phyloP scores from a whole-genome alignment of 768 basidiomycete genomes.

The Kwoniella bestiolae region DNA sequence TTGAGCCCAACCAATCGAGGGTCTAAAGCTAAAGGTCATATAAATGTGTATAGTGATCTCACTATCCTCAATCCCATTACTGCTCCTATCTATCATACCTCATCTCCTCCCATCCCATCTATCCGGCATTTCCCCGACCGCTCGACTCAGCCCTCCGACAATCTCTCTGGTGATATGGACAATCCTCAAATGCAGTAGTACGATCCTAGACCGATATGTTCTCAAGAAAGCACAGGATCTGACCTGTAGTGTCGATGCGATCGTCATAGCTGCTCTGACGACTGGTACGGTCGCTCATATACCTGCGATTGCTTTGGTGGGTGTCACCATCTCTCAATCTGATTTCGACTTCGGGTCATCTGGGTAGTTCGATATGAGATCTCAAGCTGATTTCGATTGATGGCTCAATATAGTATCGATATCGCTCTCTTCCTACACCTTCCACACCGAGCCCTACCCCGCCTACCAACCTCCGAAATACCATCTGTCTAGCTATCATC shows the following conservation, averaged over 20 bases:
- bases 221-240: not conserved
- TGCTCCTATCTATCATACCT: constrained; percentile 1
- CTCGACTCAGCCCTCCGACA: not conserved
- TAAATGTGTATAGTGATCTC: constrained; percentile 5
- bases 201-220: constrained; percentile 11
- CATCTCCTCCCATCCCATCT: not conserved
- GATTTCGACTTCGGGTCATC: not conserved
- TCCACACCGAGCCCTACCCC: not conserved
- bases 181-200: constrained; percentile 5
- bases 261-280: constrained; percentile 5
- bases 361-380: too few relatives aligned
- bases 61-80: constrained; percentile 5
- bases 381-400: not conserved
- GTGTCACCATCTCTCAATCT: too few relatives aligned
- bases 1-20: not conserved
- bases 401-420: constrained; percentile 12
- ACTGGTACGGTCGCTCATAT: constrained; percentile 11
- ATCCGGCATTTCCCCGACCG: not conserved
- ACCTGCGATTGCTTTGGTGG: constrained; percentile 1
- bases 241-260: constrained; percentile 5
- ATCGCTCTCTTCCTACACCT: constrained; percentile 10
- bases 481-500: not conserved
- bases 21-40: too few relatives aligned
- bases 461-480: not conserved
- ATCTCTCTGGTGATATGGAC: constrained; percentile 12